A percentile compares a stretch with the other conserved stretches of the same genome.
These are phyloP conservation scores for Fragaria ananassa DNA, from an alignment of 306 rosid genomes.

Conservation along the genomic window DNA sequence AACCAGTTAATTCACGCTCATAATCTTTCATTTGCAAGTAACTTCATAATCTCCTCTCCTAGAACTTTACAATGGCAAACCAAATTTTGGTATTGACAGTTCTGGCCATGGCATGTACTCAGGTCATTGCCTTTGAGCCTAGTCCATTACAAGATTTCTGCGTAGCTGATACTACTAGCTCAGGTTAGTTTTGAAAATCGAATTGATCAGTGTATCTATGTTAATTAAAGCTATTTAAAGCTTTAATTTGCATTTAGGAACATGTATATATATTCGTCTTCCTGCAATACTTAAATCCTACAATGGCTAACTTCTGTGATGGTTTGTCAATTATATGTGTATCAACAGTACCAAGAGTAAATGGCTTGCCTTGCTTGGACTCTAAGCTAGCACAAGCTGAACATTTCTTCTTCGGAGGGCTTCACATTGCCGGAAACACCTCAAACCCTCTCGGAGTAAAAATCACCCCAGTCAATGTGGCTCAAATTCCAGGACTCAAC, in stretches of 20 bases:
- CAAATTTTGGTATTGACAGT: not conserved
- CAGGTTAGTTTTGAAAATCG: constrained; percentile 6
- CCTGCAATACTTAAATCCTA: not conserved
- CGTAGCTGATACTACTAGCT: constrained; percentile 24
- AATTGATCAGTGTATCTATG: not conserved
- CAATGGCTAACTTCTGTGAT: not conserved
- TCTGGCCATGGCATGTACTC: not conserved
- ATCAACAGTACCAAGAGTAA: constrained; percentile 3
- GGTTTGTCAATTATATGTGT: not conserved
- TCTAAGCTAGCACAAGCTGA: constrained; percentile 11
- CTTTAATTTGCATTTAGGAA: not conserved
- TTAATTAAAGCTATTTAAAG: no score
- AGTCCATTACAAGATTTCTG: constrained; percentile 38
- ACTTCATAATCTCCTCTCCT: not conserved
- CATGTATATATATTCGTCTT: not conserved
- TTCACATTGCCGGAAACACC: constrained; percentile 25
- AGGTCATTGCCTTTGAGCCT: constrained; percentile 24
- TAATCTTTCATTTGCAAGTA: not conserved
- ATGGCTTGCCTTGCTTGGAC: constrained; percentile 22
- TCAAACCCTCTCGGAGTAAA: constrained; percentile 14
- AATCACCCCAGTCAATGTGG: constrained; percentile 21
- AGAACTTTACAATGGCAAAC: not conserved
- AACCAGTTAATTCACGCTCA: not conserved
- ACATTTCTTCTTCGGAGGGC: constrained; percentile 21
- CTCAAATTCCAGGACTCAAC: constrained; percentile 27